Evolutionary conservation across 1,284 basidiomycete genomes (phyloP), one percentile per base, ranked within the genome.

Genomic region (Xanthoconium separans): DNA sequence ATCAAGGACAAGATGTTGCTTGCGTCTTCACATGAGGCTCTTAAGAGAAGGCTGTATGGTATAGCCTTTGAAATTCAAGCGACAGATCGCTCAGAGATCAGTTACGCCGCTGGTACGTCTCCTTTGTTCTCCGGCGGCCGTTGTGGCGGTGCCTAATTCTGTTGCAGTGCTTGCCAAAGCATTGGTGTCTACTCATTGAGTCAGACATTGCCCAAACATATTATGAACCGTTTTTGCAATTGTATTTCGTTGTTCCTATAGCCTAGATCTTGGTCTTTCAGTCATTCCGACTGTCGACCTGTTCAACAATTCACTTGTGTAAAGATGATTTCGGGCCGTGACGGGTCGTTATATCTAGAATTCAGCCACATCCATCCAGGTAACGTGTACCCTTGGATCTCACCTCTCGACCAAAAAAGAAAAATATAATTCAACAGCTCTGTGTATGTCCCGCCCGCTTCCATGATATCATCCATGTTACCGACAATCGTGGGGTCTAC

Each of bases 1-100:
- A 82, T 97, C 75, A 95, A 92, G 77, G 80, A 86, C 70, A 98
- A 97, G 88, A 98, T 99, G 95, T 67, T 98, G 64, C 92, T 85
- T 75, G 90, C 96, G 16, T 89, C 94, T 20, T 98, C 96, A 61
- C 91, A 88, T 73, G 91, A 95, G 50, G 90, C 88, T 11, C 75
- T 99, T 60, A 84, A 85, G 68, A 84, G 82, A 56, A 72, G 82
- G 44, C 79, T 97, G 60, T 77, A 81, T 22, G 92, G 92, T 51
- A 79, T 93, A 58, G 78, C 81, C 2, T 64, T 80, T 59, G 92
- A 98, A 70, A 82, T 99, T 59, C 95, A 99, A 74, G 95, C 85
- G 56, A 97, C 92, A 50, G 95, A 96, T 60, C 77, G 66, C 59
- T 81, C 79, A 60, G 95, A 98, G 72, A 82, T 97, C 61, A 80